Evolutionary conservation across 768 basidiomycete species (phyloP), one percentile per base, ranked within the genome.

Genomic region (Mycena polygramma): DNA sequence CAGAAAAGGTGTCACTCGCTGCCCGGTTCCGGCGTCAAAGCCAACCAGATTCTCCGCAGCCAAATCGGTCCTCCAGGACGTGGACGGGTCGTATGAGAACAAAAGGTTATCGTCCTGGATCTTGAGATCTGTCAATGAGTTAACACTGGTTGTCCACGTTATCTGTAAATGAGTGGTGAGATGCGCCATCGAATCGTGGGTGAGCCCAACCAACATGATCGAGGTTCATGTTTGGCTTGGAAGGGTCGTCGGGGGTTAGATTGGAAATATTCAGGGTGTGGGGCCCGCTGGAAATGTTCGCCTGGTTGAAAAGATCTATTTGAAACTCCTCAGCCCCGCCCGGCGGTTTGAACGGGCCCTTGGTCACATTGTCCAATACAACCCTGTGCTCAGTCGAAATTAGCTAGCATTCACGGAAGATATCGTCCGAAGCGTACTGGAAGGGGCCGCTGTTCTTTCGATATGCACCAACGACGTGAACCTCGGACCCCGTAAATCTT

Each of bases 1-100:
- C n/a, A n/a, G n/a, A n/a, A n/a, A n/a, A n/a, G n/a, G n/a, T n/a
- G n/a, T n/a, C n/a, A 54, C 54, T n/a, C 6, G 53, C 69, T 70
- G 69, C 15, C 69, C 69, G n/a, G n/a, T n/a, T 20, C 69, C 68
- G 10, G 7, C 51, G 41, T 70, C n/a, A n/a, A n/a, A n/a, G n/a
- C n/a, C n/a, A n/a, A n/a, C n/a, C 17, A 70, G 17, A 36, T 54
- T 53, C 2, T 48, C n/a, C n/a, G n/a, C n/a, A n/a, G n/a, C n/a
- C n/a, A n/a, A n/a, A n/a, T n/a, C n/a, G n/a, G n/a, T n/a, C n/a
- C n/a, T n/a, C 69, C 69, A 70, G 24, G 49, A 55, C 9, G n/a
- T 15, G 1, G 53, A 11, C 15, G 63, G 63, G 14, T 60, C 15
- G n/a, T 70, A 70, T 1, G 26, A 15, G 46, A 70, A 70, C n/a